Evolutionary conservation across 257 asterid genomes (phyloP), one percentile per base, ranked within the genome.

Genomic region (Solanum rostratum): DNA sequence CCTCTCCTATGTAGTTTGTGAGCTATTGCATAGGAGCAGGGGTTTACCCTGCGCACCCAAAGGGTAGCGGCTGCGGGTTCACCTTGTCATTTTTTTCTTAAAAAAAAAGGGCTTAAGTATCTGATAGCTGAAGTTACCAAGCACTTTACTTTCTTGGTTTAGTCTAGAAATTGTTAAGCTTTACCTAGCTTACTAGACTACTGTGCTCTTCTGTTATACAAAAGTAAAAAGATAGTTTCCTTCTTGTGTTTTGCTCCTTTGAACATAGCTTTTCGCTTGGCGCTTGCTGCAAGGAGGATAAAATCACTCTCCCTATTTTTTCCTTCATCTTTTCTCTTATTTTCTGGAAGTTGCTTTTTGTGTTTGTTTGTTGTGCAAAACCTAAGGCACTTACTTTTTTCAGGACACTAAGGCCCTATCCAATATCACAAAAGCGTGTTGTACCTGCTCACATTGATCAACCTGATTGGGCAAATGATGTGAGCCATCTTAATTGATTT

Each of bases 391-490:
- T 43, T 82, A 65, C 78, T 59, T 50, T 70, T 62, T 83, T 68
- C 90, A 95, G 98, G 91, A 69, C 90, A 29, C 86, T 97, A 82
- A 92, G 91, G 90, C 98, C 98, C 29, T 93, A 88, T 87, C 98
- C 98, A 24, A 94, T 97, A 85, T 97, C 99, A 66, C 88, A 83
- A 80, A 90, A 78, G 82, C 98, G 97, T 55, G 76, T 57, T 24
- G 89, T 97, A 74, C 99, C 97, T 88, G 92, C 86, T 86, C 91
- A 93, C 87, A 88, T 97, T 86, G 98, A 95, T 57, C 92, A 37
- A 79, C 99, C 99, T 85, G 99, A 97, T 86, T 97, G 99, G 99
- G 97, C 99, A 76, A 80, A 80, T 85, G 99, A 95, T 86, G 99
- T 95, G 83, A 91, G 97, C 85, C 80, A 86, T 86, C 85, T 79